phyloP scores from a whole-genome alignment of 1,284 basidiomycete genomes.

The Cutaneotrichosporon dermatis region DNA sequence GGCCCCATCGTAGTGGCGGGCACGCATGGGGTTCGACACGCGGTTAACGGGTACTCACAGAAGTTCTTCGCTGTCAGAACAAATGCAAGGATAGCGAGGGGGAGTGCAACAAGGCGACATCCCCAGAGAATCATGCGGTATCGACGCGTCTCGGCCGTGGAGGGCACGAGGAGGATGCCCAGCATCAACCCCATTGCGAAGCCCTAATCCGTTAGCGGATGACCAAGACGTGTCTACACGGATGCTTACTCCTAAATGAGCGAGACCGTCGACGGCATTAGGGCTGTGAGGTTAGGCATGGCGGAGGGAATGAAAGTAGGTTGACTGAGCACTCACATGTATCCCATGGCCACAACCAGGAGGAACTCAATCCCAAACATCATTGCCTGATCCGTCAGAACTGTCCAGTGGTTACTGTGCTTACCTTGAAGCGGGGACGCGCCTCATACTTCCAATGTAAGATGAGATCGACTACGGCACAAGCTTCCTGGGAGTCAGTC shows the following conservation, averaged over 20 bases:
- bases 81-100: conserved; percentile 71
- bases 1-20: too few relatives aligned
- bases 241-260: conserved; percentile 50
- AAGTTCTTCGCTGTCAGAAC: conserved; percentile 82
- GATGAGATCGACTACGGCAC: conserved; percentile 73
- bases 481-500: conserved; percentile 56
- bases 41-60: conserved; percentile 47
- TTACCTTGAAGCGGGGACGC: conserved; percentile 68
- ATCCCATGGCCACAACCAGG: conserved; percentile 80
- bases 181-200: conserved; percentile 71
- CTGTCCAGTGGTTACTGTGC: conserved; percentile 6
- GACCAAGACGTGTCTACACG: neutral
- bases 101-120: conserved; percentile 67
- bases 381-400: conserved; percentile 44
- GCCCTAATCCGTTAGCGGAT: conserved; percentile 21
- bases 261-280: conserved; percentile 46
- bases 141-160: conserved; percentile 70
- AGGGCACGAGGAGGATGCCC: conserved; percentile 73
- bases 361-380: conserved; percentile 79
- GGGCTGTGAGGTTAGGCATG: conserved; percentile 23
- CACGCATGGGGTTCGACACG: too few relatives aligned
- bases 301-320: neutral
- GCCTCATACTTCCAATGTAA: conserved; percentile 89
- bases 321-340: conserved; percentile 52
- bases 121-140: conserved; percentile 72